These are phyloP conservation scores for Endoconidiophora polonica DNA, from an alignment of 2,329 filamentous ascomycete genomes.

Conservation along the genomic window DNA sequence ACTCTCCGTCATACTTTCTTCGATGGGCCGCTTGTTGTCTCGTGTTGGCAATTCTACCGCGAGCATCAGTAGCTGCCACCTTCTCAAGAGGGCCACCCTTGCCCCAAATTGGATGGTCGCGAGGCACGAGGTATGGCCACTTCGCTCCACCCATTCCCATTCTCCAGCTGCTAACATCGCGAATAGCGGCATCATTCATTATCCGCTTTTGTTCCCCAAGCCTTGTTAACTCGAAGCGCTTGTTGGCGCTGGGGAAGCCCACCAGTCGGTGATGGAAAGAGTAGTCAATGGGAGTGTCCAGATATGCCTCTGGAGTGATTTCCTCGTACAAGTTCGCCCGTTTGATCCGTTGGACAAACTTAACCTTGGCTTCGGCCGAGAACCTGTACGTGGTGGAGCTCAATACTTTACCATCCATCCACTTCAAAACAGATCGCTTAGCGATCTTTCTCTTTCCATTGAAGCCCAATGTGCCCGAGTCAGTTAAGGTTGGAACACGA, in stretches of 20 bases:
- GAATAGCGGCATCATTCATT: not conserved
- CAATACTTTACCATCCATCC: conserved; percentile 1
- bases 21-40: conserved; percentile 5
- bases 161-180: not conserved
- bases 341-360: conserved; percentile 2
- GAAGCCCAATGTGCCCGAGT: not conserved
- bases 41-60: not conserved
- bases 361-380: not conserved
- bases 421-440: conserved; percentile 1
- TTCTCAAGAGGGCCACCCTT: conserved; percentile 6
- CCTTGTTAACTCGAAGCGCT: conserved; percentile 1
- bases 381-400: not conserved
- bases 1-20: conserved; percentile 2
- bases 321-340: not conserved
- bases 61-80: conserved; percentile 3
- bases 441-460: not conserved
- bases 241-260: not conserved
- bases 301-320: conserved; percentile 2
- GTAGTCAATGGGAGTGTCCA: not conserved
- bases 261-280: not conserved
- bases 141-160: conserved; percentile 1
- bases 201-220: not conserved
- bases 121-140: conserved; percentile 5
- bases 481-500: not conserved
- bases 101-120: conserved; percentile 9